A percentile compares a stretch with the other conserved stretches of the same genome.
Evolutionary conservation across 345 rosid species (phyloP).

Genomic region (Hypericum perforatum): DNA sequence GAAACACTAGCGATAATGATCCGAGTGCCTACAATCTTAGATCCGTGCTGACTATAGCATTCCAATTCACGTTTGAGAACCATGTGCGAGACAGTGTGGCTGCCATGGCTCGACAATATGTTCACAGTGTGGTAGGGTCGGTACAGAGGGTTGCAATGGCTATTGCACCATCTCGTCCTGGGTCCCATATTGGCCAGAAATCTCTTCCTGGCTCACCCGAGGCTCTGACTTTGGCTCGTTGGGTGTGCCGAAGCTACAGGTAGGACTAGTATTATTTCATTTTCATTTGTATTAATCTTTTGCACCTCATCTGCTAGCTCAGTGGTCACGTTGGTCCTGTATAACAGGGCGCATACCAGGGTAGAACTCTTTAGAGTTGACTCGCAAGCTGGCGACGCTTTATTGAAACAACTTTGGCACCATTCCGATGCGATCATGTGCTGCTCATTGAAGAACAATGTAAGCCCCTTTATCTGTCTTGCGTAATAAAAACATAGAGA

Average conservation of each 20-base stretch:
- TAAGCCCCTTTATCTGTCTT: background rate
- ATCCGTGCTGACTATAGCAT: slow-evolving; percentile 87
- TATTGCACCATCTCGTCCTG: slow-evolving; percentile 59
- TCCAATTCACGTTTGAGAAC: slow-evolving; percentile 80
- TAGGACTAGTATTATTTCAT: slow-evolving; percentile 9
- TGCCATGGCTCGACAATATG: slow-evolving; percentile 91
- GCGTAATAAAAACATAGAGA: background rate
- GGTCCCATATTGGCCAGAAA: slow-evolving; percentile 37
- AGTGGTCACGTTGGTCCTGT: background rate
- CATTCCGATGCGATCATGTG: slow-evolving; percentile 84
- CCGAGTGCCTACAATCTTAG: slow-evolving; percentile 47
- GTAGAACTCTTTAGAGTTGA: background rate
- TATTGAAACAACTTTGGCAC: slow-evolving; percentile 37
- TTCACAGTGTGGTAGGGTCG: slow-evolving; percentile 75
- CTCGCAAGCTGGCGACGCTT: background rate
- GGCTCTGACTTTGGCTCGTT: slow-evolving; percentile 76
- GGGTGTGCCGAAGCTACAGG: slow-evolving; percentile 89
- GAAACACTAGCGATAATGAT: slow-evolving; percentile 46
- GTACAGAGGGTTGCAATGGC: slow-evolving; percentile 98
- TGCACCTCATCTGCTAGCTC: background rate
- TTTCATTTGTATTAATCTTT: background rate
- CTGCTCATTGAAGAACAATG: slow-evolving; percentile 61
- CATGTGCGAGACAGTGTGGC: slow-evolving; percentile 80
- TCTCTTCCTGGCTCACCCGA: slow-evolving; percentile 80
- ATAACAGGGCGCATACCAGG: background rate